Conservation (phyloP, 352 stramenopile genomes). For the Pythium utonaiense region DNA sequence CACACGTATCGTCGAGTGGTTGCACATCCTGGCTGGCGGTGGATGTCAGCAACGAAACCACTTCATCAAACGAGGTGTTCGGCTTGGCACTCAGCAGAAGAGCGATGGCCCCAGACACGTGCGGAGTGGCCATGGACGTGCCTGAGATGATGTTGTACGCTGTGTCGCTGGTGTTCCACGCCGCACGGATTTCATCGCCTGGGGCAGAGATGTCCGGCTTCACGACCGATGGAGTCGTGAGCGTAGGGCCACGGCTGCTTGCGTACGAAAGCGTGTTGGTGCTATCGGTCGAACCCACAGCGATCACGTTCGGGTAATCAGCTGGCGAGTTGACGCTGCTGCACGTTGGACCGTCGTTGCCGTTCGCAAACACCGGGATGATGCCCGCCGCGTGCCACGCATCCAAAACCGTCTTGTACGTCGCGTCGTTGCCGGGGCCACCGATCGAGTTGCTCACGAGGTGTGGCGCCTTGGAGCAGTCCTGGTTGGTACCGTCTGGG, state of each 20-base stretch:
- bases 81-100: conserved; percentile 24
- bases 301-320: conserved; percentile 24
- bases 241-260: conserved; percentile 16
- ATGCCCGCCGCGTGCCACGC: conserved; percentile 21
- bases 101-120: conserved; percentile 25
- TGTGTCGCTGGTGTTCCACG: conserved; percentile 10
- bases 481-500: background rate
- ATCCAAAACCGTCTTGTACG: conserved; percentile 15
- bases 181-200: conserved; percentile 9
- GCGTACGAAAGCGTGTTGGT: conserved; percentile 7
- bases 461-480: conserved; percentile 9
- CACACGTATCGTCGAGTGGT: conserved; percentile 10
- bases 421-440: conserved; percentile 18
- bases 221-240: background rate
- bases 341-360: conserved; percentile 14
- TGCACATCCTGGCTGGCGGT: background rate
- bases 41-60: background rate
- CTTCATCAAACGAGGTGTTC: conserved; percentile 11
- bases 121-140: conserved; percentile 30
- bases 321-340: conserved; percentile 8
- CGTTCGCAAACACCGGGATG: conserved; percentile 22
- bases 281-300: conserved; percentile 15
- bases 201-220: conserved; percentile 27
- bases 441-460: background rate
- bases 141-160: conserved; percentile 16